Base-by-base conservation (phyloP, 805 yeast genomes). In the Yamadazyma philogaea region DNA sequence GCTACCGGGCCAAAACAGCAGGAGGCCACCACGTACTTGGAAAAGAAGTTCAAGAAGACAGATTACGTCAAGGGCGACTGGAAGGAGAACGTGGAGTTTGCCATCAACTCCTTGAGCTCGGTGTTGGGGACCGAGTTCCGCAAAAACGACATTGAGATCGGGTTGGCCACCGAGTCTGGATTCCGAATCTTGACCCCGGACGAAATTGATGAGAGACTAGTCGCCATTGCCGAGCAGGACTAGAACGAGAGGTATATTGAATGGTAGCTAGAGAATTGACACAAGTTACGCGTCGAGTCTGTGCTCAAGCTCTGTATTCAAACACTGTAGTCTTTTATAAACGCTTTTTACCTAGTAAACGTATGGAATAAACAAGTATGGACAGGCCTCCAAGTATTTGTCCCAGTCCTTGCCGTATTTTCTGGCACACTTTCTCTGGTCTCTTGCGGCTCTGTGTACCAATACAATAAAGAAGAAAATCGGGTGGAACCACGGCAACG, bases 1-100 rank as follows among this genome's bases (percentile, higher is more conserved):
- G 82, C 97, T 7, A 86, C 96, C 3, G 99, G 99, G 3, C 97
- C 97, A 42, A 93, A 91, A 66, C 97, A 90, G 70, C 97, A 90
- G 64, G 98, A 93, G 67, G 87, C 95, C 34, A 81, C 83, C 47
- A 88, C 95, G 35, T 81, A 84, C 52, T 75, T 93, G 57, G 97
- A 93, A 62, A 91, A 91, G 73, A 85, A 84, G 59, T 85, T 82
- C 65, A 93, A 93, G 74, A 72, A 68, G 54, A 79, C 76, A 53
- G 82, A 78, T 39, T 59, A 69, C 47, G 82, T 82, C 11, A 76
- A 78, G 32, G 97, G 96, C 17, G 87, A 82, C 56, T 87, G 96
- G 96, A 81, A 82, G 57, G 78, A 79, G 40, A 88, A 90, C 14
- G 95, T 88, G 11, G 99, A 93, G 63, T 79, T 82, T 61, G 96